Evolutionary conservation across 225 moss, liverwort and hornwort species (phyloP).

Genomic region (Takakia lepidozioides): DNA sequence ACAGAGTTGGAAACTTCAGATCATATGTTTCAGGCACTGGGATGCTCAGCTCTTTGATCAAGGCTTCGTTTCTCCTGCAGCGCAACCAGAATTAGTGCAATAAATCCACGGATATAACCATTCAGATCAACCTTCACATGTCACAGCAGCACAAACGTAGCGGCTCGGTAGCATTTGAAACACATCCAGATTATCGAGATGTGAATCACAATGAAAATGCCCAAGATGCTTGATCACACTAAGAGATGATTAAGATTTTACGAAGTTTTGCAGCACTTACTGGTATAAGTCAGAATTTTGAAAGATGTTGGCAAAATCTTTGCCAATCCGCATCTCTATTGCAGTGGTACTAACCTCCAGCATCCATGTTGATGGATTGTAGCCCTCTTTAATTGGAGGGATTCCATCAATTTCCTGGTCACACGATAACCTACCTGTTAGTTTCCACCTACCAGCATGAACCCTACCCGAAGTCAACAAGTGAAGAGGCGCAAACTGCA

Average conservation of each 20-base stretch:
- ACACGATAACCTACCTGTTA: too few relatives aligned
- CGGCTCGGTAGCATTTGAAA: not conserved
- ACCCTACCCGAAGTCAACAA: too few relatives aligned
- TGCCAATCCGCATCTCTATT: constrained; percentile 55
- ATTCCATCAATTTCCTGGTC: constrained; percentile 57
- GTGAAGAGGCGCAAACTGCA: not conserved
- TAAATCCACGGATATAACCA: not conserved
- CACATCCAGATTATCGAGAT: too few relatives aligned
- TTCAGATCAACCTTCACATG: too few relatives aligned
- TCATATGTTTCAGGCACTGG: constrained; percentile 61
- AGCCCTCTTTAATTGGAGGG: constrained; percentile 59
- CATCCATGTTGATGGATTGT: constrained; percentile 97
- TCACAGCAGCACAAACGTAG: not conserved
- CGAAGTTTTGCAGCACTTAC: constrained; percentile 23
- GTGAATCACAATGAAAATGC: not conserved
- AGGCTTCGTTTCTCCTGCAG: constrained; percentile 59
- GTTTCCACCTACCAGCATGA: too few relatives aligned
- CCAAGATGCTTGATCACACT: not conserved
- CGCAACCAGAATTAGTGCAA: not conserved
- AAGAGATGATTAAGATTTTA: too few relatives aligned
- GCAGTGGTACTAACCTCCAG: constrained; percentile 63
- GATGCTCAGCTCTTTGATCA: constrained; percentile 53
- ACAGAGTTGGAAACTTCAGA: constrained; percentile 54
- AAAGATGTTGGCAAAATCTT: constrained; percentile 76
- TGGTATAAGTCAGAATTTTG: constrained; percentile 37